Conservation (phyloP, 257 asterid genomes). For the Paulownia fortunei region DNA sequence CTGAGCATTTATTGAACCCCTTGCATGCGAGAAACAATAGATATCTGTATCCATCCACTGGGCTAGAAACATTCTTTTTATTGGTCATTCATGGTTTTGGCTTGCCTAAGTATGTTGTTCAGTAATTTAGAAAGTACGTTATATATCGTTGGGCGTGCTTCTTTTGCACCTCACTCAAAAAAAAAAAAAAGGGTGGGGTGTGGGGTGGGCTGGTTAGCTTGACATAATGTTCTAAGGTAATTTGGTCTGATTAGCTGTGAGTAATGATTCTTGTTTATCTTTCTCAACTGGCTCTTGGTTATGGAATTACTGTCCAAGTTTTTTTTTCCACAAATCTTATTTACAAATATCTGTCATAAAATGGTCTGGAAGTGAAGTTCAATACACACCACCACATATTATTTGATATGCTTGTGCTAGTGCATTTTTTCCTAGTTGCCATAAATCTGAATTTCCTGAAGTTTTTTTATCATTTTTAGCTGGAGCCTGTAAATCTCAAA, state of each 20-base stretch:
- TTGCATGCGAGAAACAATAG: not conserved
- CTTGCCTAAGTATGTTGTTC: not conserved
- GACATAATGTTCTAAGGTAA: not conserved
- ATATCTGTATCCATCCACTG: not conserved
- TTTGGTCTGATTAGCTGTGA: not conserved
- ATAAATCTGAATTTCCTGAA: conserved; percentile 4
- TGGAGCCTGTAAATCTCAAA: conserved; percentile 22
- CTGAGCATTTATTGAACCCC: not conserved
- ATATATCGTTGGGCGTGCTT: not conserved
- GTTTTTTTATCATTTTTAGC: not conserved
- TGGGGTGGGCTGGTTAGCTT: no score
- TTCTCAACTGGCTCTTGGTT: not conserved
- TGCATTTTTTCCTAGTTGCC: not conserved
- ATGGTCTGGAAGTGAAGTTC: not conserved
- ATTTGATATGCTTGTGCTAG: not conserved
- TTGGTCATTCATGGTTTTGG: conserved; percentile 22
- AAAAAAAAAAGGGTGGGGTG: no score
- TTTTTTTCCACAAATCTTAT: not conserved
- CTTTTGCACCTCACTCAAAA: not conserved
- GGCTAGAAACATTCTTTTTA: not conserved
- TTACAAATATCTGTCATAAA: not conserved
- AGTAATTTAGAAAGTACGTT: not conserved
- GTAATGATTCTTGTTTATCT: not conserved
- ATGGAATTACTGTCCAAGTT: not conserved
- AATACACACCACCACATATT: not conserved